These are phyloP conservation scores for Talaromyces funiculosus DNA, from an alignment of 2,329 filamentous ascomycete species.

Conservation along the genomic window DNA sequence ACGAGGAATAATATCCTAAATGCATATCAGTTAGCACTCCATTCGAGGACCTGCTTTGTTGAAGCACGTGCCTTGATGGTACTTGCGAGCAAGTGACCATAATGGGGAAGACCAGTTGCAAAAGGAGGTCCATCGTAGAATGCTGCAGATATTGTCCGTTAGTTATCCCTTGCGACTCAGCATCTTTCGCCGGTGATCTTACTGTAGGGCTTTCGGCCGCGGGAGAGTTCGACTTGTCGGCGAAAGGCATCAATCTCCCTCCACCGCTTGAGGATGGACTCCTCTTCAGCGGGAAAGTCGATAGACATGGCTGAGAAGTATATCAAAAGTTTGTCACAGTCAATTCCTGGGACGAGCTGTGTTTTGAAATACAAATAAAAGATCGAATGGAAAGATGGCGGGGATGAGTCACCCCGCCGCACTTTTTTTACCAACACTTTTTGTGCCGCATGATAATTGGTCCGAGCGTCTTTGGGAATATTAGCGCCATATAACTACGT, in stretches of 20 bases:
- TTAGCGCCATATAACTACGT: not conserved
- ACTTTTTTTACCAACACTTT: conserved; percentile 5
- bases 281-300: conserved; percentile 88
- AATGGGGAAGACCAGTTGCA: conserved; percentile 64
- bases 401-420: conserved; percentile 15
- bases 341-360: conserved; percentile 2
- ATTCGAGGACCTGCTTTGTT: not conserved
- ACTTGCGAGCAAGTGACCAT: conserved; percentile 76
- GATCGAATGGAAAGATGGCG: not conserved
- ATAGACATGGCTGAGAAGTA: conserved; percentile 61
- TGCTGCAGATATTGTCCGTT: conserved; percentile 40
- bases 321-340: conserved; percentile 6
- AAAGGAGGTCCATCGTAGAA: conserved; percentile 90
- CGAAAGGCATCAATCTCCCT: conserved; percentile 88
- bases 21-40: not conserved
- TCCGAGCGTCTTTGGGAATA: conserved; percentile 4
- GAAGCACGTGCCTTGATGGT: conserved; percentile 65
- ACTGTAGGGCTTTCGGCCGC: conserved; percentile 68
- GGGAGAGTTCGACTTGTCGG: conserved; percentile 78
- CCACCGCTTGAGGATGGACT: conserved; percentile 78
- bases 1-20: conserved; percentile 75
- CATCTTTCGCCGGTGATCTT: not conserved
- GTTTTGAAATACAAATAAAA: not conserved
- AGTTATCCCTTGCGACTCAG: not conserved
- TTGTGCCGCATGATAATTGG: conserved; percentile 7